phyloP scores from a whole-genome alignment of 139 green algal genomes.

The Micractinium sp. region DNA sequence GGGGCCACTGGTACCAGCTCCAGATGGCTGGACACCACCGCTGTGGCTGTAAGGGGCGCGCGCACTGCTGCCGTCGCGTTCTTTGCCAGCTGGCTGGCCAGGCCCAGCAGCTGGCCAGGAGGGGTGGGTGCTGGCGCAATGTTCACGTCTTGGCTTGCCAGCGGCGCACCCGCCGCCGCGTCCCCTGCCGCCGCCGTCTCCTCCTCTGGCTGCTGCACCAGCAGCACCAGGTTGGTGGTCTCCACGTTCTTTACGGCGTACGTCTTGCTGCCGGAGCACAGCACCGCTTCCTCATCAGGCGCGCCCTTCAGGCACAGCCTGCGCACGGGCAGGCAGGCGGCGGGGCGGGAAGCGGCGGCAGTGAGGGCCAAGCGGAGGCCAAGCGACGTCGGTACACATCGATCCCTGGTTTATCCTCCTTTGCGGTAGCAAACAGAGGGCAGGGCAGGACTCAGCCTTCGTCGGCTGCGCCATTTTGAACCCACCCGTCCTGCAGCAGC shows the following conservation, averaged over 20 bases:
- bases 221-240: conserved; percentile 52
- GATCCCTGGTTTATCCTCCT: no score
- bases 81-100: conserved; percentile 38
- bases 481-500: conserved; percentile 33
- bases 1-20: conserved; percentile 43
- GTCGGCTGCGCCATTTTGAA: conserved; percentile 9
- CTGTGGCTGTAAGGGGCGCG: conserved; percentile 32
- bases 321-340: neutral
- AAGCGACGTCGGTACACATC: neutral
- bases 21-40: conserved; percentile 40
- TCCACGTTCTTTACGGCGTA: conserved; percentile 55
- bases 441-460: neutral
- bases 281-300: conserved; percentile 47
- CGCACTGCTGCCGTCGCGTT: conserved; percentile 20
- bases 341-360: neutral
- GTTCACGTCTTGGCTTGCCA: conserved; percentile 5
- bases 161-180: neutral
- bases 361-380: neutral
- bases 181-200: neutral
- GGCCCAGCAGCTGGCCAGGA: conserved; percentile 18
- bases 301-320: conserved; percentile 50
- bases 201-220: conserved; percentile 32
- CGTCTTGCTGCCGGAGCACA: conserved; percentile 45
- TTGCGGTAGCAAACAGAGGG: no score
- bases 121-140: conserved; percentile 15